Evolutionary conservation across 2,329 filamentous ascomycete genomes (phyloP).

Genomic region (Venturia carpophila): DNA sequence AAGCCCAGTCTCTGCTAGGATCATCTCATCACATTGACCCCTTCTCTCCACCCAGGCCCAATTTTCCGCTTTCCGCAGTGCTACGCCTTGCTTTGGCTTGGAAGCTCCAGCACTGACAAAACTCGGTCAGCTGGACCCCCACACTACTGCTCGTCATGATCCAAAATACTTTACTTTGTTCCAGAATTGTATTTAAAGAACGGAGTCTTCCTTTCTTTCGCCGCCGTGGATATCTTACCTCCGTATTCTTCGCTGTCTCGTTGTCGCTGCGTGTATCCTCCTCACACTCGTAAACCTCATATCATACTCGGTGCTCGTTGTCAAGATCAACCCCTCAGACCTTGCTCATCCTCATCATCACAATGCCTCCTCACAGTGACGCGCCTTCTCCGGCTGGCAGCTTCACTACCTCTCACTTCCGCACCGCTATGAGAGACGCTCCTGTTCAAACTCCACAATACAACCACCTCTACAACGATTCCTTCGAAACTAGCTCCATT

Average conservation of each 20-base stretch:
- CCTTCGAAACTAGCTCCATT: slow-evolving; percentile 32
- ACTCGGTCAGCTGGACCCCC: slow-evolving; percentile 13
- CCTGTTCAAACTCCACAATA: slow-evolving; percentile 29
- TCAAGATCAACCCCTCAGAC: not conserved
- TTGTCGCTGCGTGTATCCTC: not conserved
- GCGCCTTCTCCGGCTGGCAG: slow-evolving; percentile 19
- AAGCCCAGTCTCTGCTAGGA: not conserved
- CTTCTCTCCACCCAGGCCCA: slow-evolving; percentile 13
- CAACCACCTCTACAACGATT: slow-evolving; percentile 28
- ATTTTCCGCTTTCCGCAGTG: slow-evolving; percentile 13
- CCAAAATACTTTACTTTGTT: not conserved
- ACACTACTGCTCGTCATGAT: slow-evolving; percentile 9
- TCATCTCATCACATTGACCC: slow-evolving; percentile 2
- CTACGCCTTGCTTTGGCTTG: slow-evolving; percentile 7
- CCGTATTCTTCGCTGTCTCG: not conserved
- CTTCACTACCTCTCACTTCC: slow-evolving; percentile 17
- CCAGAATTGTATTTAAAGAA: slow-evolving; percentile 6
- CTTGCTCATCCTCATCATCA: slow-evolving; percentile 3
- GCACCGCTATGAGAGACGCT: slow-evolving; percentile 20
- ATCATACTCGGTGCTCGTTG: no score
- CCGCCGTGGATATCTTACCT: not conserved
- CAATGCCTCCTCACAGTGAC: slow-evolving; percentile 20
- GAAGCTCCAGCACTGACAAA: slow-evolving; percentile 5
- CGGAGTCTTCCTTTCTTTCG: not conserved
- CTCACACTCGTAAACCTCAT: not conserved